These are phyloP conservation scores for Coffea canephora DNA, from an alignment of 257 asterid species.

Conservation along the genomic window DNA sequence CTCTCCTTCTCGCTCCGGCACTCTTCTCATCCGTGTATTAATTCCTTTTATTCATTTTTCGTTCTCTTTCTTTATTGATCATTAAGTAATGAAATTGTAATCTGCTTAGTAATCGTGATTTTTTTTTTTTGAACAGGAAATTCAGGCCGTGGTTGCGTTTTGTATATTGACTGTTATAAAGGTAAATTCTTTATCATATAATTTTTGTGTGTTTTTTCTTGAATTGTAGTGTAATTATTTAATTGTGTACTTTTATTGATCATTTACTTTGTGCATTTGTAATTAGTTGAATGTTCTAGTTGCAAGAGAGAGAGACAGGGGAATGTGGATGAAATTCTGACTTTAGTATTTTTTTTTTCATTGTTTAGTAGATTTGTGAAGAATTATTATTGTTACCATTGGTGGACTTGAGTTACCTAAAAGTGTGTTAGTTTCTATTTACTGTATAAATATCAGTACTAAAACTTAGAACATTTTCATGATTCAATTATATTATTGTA, in stretches of 20 bases:
- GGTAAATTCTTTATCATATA: conserved; percentile 32
- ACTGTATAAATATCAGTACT: neutral
- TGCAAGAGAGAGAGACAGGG: neutral
- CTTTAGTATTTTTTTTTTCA: too few relatives aligned
- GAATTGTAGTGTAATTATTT: neutral
- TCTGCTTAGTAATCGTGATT: neutral
- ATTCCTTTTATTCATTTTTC: neutral
- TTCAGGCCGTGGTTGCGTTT: conserved; percentile 73
- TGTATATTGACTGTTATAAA: conserved; percentile 59
- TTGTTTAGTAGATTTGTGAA: too few relatives aligned
- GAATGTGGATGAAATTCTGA: too few relatives aligned
- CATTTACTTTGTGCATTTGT: neutral
- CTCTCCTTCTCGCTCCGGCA: conserved; percentile 58
- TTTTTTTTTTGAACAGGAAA: conserved; percentile 49
- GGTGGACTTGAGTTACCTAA: neutral
- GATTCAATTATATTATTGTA: too few relatives aligned
- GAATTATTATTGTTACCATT: too few relatives aligned
- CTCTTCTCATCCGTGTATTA: conserved; percentile 68
- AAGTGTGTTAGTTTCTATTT: neutral
- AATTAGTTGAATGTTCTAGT: neutral
- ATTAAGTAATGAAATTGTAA: too few relatives aligned
- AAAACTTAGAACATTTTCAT: too few relatives aligned
- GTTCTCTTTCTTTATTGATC: neutral
- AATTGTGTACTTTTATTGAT: neutral
- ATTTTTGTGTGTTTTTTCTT: neutral